A percentile compares a stretch with the other conserved stretches of the same genome.
phyloP scores from a whole-genome alignment of 176 grass and related monocot genomes.

The Avena eriantha region DNA sequence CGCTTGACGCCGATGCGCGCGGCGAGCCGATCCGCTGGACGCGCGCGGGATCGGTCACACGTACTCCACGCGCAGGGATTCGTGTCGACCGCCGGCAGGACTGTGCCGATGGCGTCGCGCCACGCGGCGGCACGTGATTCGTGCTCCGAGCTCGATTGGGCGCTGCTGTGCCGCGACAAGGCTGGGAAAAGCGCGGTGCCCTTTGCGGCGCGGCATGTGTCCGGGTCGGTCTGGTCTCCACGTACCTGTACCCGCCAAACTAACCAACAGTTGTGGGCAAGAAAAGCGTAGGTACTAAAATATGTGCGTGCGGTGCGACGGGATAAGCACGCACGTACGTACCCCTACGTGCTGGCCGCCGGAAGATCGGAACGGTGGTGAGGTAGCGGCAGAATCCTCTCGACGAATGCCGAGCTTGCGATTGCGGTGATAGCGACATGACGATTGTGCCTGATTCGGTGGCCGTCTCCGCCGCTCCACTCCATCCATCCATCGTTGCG shows the following conservation, averaged over 20 bases:
- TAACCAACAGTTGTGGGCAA: background rate
- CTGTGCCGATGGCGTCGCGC: background rate
- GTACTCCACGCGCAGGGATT: no score
- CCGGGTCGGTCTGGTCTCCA: background rate
- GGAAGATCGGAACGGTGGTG: no score
- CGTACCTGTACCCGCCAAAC: background rate
- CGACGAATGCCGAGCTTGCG: background rate
- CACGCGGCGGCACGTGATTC: background rate
- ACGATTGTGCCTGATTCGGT: background rate
- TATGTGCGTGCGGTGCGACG: no score
- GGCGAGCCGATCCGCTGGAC: no score
- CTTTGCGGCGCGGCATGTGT: background rate
- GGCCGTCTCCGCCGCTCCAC: background rate
- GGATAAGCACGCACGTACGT: background rate
- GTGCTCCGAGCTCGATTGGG: background rate
- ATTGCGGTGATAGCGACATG: background rate
- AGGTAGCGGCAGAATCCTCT: background rate
- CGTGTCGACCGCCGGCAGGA: no score
- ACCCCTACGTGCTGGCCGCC: no score
- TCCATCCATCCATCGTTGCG: no score
- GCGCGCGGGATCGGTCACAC: no score
- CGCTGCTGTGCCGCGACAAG: background rate
- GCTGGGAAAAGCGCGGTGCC: background rate
- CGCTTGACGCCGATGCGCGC: no score
- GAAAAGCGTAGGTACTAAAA: background rate